A percentile compares a stretch with the other conserved stretches of the same genome.
Evolutionary conservation across 2,329 filamentous ascomycete species (phyloP).

Genomic region (Colletotrichum shisoi): DNA sequence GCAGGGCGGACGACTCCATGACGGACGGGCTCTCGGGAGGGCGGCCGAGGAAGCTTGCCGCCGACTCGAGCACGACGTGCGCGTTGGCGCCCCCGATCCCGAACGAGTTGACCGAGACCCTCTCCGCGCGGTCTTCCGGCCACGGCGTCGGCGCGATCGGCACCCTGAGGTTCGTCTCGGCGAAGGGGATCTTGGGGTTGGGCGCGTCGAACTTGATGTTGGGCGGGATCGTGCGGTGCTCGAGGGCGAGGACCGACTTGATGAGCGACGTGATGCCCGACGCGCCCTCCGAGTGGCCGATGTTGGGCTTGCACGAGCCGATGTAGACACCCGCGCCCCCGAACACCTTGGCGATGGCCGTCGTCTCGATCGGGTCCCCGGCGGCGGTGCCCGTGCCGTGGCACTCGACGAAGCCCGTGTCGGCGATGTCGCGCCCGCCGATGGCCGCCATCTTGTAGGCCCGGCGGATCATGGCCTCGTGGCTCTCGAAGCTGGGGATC

Average conservation of each 20-base stretch:
- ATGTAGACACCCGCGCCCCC: conserved; percentile 42
- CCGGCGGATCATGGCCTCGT: conserved; percentile 51
- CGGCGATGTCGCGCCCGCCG: conserved; percentile 11
- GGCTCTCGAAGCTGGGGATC: conserved; percentile 49
- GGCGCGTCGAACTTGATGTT: conserved; percentile 48
- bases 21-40: not conserved
- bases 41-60: not conserved
- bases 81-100: conserved; percentile 52
- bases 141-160: conserved; percentile 42
- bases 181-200: conserved; percentile 43
- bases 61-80: conserved; percentile 46
- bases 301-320: conserved; percentile 50
- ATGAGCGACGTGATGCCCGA: conserved; percentile 47
- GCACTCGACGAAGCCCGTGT: conserved; percentile 49
- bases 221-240: conserved; percentile 46
- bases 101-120: conserved; percentile 51
- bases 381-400: conserved; percentile 57
- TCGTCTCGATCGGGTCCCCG: conserved; percentile 54
- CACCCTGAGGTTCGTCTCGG: conserved; percentile 39
- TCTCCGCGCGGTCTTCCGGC: conserved; percentile 42
- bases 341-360: conserved; percentile 48
- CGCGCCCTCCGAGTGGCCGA: conserved; percentile 51
- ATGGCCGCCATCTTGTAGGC: conserved; percentile 48
- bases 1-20: not conserved
- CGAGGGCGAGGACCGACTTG: conserved; percentile 47